phyloP scores from a whole-genome alignment of 1,139 yeast species.

The Debaryomyces coudertii region DNA sequence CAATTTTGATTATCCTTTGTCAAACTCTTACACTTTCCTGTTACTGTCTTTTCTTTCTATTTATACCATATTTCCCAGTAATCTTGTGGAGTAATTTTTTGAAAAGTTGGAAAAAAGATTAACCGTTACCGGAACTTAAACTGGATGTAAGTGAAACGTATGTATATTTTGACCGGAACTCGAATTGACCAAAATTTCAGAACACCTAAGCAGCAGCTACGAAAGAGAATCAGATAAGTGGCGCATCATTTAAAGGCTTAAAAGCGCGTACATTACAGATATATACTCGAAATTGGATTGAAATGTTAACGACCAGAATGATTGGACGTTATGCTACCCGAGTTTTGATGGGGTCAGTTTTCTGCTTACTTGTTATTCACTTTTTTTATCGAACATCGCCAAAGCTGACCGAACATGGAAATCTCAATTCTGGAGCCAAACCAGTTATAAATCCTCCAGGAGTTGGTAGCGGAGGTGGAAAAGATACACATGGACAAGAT shows the following conservation, averaged over 20 bases:
- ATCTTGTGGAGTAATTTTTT: conserved; percentile 2
- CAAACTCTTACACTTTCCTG: not conserved
- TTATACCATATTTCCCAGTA: not conserved
- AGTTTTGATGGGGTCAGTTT: not conserved
- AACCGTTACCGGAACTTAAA: conserved; percentile 3
- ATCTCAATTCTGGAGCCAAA: not conserved
- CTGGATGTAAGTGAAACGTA: not conserved
- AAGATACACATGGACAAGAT: not conserved
- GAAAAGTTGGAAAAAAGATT: conserved; percentile 5
- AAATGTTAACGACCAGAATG: conserved; percentile 1
- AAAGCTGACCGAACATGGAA: not conserved
- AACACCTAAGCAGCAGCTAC: not conserved
- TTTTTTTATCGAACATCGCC: conserved; percentile 2
- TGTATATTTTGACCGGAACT: not conserved
- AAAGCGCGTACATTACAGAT: not conserved
- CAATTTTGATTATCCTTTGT: not conserved
- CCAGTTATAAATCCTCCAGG: conserved; percentile 5
- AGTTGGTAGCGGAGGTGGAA: not conserved
- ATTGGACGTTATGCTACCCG: conserved; percentile 3
- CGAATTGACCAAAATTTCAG: not conserved
- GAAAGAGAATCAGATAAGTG: not conserved
- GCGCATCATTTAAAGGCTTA: not conserved
- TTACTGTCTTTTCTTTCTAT: not conserved
- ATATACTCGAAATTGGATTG: not conserved
- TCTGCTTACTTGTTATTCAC: conserved; percentile 1